Conservation (phyloP, 2,329 filamentous ascomycete species). For the Phialemoniopsis sp. region DNA sequence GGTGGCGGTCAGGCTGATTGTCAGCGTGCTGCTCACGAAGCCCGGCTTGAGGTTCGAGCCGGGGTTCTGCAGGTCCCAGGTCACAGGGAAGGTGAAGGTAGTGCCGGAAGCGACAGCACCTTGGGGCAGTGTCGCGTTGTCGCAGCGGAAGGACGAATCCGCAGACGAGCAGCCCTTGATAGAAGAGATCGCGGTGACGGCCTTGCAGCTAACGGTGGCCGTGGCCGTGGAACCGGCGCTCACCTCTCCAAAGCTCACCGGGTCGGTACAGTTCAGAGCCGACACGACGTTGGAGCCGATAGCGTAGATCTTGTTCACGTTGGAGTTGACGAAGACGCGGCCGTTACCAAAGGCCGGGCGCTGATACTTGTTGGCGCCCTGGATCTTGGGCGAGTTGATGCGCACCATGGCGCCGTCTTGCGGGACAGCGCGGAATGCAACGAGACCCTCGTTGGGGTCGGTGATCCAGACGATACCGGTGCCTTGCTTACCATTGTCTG, state of each 20-base stretch:
- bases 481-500: conserved; percentile 21
- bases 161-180: neutral
- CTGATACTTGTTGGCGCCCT: conserved; percentile 29
- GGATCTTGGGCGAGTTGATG: conserved; percentile 24
- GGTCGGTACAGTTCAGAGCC: neutral
- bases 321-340: conserved; percentile 16
- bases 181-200: neutral
- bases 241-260: no score
- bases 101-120: conserved; percentile 26
- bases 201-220: neutral
- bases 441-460: conserved; percentile 27
- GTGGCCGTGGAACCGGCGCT: neutral
- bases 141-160: neutral
- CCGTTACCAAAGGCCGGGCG: conserved; percentile 31
- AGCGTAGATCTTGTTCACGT: conserved; percentile 4
- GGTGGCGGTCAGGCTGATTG: conserved; percentile 30
- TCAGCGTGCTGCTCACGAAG: conserved; percentile 26
- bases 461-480: conserved; percentile 29
- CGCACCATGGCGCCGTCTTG: conserved; percentile 22
- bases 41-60: conserved; percentile 25
- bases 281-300: neutral
- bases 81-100: conserved; percentile 32
- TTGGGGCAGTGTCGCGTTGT: conserved; percentile 29
- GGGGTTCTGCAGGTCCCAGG: conserved; percentile 27
- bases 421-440: conserved; percentile 30